These are phyloP conservation scores for Diplodia corticola DNA, from an alignment of 2,329 filamentous ascomycete genomes.

Conservation along the genomic window DNA sequence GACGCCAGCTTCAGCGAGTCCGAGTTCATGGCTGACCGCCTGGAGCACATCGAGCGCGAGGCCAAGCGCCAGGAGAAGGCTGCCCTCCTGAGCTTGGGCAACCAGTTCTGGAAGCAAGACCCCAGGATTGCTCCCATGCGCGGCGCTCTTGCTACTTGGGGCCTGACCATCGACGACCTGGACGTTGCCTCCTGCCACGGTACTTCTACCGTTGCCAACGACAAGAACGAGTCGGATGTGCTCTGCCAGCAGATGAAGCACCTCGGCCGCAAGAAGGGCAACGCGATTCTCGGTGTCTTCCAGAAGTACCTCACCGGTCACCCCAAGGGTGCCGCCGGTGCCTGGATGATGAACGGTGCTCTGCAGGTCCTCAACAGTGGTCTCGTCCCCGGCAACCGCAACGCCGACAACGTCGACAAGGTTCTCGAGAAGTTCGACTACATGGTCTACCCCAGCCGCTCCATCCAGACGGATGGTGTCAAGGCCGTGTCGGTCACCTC, in stretches of 20 bases:
- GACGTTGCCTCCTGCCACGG: slow-evolving; percentile 97
- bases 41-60: slow-evolving; percentile 82
- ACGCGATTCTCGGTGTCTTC: slow-evolving; percentile 94
- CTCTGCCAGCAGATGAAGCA: slow-evolving; percentile 96
- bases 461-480: slow-evolving; percentile 94
- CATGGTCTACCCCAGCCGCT: slow-evolving; percentile 93
- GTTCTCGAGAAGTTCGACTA: slow-evolving; percentile 97
- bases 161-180: slow-evolving; percentile 93
- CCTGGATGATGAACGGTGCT: slow-evolving; percentile 99
- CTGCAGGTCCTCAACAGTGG: slow-evolving; percentile 93
- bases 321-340: slow-evolving; percentile 97
- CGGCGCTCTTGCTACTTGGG: slow-evolving; percentile 95
- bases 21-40: slow-evolving; percentile 83
- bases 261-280: slow-evolving; percentile 93
- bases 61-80: slow-evolving; percentile 90
- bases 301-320: slow-evolving; percentile 99
- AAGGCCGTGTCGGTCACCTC: slow-evolving; percentile 99
- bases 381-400: slow-evolving; percentile 91
- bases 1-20: slow-evolving; percentile 70
- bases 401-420: slow-evolving; percentile 95
- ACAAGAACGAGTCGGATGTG: slow-evolving; percentile 99
- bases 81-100: slow-evolving; percentile 86
- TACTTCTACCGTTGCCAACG: slow-evolving; percentile 96
- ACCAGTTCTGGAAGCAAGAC: slow-evolving; percentile 99
- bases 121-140: slow-evolving; percentile 90